Percentiles rank a stretch among this genome's conserved stretches.
These are phyloP conservation scores for Emiliania huxleyi DNA, from an alignment of 78 protist genomes.

Conservation along the genomic window DNA sequence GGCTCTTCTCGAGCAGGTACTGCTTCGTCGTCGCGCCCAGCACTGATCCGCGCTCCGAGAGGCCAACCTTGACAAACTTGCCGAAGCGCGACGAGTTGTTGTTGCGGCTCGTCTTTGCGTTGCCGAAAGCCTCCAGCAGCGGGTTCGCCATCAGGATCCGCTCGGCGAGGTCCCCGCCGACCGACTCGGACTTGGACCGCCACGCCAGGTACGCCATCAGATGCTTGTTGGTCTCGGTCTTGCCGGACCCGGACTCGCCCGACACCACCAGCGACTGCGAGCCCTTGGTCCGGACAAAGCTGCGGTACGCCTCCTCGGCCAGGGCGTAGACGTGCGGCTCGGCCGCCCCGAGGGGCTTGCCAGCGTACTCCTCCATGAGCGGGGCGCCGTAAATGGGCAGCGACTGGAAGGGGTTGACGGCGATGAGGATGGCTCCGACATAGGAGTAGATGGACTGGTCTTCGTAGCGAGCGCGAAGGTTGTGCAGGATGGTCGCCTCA, in stretches of 20 bases:
- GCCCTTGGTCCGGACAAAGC: conserved; percentile 27
- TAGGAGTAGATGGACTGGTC: not conserved
- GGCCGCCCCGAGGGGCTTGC: not conserved
- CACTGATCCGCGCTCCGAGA: not conserved
- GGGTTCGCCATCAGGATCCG: conserved; percentile 56
- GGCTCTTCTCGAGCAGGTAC: conserved; percentile 78
- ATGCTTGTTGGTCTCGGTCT: conserved; percentile 41
- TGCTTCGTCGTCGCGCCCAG: conserved; percentile 48
- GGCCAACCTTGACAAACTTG: conserved; percentile 56
- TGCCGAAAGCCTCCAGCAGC: no score
- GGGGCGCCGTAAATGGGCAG: conserved; percentile 42
- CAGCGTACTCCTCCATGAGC: not conserved
- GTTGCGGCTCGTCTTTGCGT: conserved; percentile 85
- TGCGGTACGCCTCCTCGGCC: conserved; percentile 2
- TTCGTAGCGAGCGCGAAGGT: not conserved
- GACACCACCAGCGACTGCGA: not conserved
- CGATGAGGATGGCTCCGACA: not conserved
- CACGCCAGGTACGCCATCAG: conserved; percentile 33
- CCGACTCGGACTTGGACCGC: conserved; percentile 39
- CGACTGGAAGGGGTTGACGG: conserved; percentile 28
- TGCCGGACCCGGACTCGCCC: conserved; percentile 7
- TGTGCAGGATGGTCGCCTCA: not conserved
- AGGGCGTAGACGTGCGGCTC: conserved; percentile 8
- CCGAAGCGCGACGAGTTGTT: no score
- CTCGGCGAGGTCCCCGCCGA: not conserved